A percentile compares a stretch with the other conserved stretches of the same genome.
These are phyloP conservation scores for Arthroderma sp. DNA, from an alignment of 2,329 filamentous ascomycete species.

Conservation along the genomic window DNA sequence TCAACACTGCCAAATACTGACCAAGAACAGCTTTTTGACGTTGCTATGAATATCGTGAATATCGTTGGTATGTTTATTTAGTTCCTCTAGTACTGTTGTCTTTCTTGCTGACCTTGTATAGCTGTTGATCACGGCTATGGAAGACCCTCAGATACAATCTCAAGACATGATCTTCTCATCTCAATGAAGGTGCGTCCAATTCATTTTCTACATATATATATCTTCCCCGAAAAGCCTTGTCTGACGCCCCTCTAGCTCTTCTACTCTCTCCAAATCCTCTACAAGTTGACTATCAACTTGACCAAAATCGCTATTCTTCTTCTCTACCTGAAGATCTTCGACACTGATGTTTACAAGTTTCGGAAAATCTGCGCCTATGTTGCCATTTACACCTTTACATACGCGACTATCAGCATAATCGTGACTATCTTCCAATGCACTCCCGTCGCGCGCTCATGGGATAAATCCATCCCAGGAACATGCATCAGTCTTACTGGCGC, in stretches of 20 bases:
- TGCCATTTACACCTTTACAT: slow-evolving; percentile 32
- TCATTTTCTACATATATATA: background rate
- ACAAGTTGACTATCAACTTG: slow-evolving; percentile 42
- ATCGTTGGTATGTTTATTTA: slow-evolving; percentile 12
- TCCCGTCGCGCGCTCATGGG: slow-evolving; percentile 36
- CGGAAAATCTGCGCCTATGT: slow-evolving; percentile 31
- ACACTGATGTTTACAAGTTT: slow-evolving; percentile 36
- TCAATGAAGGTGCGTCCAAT: slow-evolving; percentile 14
- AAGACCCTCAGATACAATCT: slow-evolving; percentile 11
- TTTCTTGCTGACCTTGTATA: slow-evolving; percentile 1
- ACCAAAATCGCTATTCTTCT: slow-evolving; percentile 42
- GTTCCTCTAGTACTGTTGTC: background rate
- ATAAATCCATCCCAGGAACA: slow-evolving; percentile 25
- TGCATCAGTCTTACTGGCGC: slow-evolving; percentile 36
- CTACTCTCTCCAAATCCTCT: slow-evolving; percentile 40
- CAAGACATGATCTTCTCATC: slow-evolving; percentile 12
- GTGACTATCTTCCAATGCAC: slow-evolving; percentile 40
- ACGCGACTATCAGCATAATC: slow-evolving; percentile 33
- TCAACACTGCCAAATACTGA: background rate
- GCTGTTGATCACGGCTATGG: slow-evolving; percentile 20
- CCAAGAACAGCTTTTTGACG: slow-evolving; percentile 11
- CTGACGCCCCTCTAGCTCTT: slow-evolving; percentile 28
- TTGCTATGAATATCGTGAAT: slow-evolving; percentile 16
- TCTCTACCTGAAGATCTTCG: slow-evolving; percentile 43
- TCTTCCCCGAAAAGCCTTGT: slow-evolving; percentile 4